Evolutionary conservation across 331 rosid genomes (phyloP).

Genomic region (Stylosanthes scabra): DNA sequence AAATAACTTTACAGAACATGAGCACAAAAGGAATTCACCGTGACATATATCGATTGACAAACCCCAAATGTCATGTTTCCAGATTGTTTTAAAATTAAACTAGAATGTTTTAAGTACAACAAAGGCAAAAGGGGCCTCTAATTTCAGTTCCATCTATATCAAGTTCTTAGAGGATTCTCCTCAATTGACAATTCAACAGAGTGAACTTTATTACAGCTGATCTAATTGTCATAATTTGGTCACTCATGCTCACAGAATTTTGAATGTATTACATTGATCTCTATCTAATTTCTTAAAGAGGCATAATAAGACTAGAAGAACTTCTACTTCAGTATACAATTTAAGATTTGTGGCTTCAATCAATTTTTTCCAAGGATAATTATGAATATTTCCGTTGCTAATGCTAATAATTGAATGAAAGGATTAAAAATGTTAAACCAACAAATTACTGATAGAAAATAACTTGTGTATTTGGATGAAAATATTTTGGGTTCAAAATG

Average conservation of each 20-base stretch:
- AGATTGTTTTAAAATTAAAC: neutral
- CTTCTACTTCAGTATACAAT: neutral
- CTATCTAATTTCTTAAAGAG: neutral
- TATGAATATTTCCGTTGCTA: neutral
- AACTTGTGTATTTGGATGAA: neutral
- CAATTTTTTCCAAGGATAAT: neutral
- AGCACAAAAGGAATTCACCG: neutral
- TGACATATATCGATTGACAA: neutral
- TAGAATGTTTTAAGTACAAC: neutral
- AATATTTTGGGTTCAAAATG: neutral
- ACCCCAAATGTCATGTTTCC: neutral
- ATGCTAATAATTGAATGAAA: neutral
- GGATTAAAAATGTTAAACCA: neutral
- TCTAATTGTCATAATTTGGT: conserved; percentile 14
- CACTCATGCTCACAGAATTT: conserved; percentile 1
- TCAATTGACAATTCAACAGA: conserved; percentile 2
- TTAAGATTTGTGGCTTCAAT: neutral
- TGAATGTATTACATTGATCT: conserved; percentile 6
- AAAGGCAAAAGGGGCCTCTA: neutral
- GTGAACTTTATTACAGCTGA: conserved; percentile 5
- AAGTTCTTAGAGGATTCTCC: too few species aligned
- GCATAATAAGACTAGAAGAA: neutral
- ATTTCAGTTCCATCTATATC: too few species aligned
- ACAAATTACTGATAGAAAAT: conserved; percentile 8
- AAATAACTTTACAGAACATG: neutral